These are phyloP conservation scores for Quercus cerris DNA, from an alignment of 306 rosid genomes.

Conservation along the genomic window DNA sequence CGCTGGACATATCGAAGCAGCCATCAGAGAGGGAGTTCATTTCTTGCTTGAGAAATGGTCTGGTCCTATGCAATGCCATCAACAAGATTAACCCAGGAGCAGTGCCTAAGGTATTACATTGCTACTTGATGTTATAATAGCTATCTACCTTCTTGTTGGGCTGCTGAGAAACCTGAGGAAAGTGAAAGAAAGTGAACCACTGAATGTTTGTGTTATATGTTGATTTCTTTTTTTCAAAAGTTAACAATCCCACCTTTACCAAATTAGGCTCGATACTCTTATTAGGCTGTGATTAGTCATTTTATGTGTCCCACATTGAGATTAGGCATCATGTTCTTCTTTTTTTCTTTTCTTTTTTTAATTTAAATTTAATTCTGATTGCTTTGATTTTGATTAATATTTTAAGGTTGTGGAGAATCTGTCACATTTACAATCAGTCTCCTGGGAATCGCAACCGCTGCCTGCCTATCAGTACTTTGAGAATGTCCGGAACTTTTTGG, in stretches of 20 bases:
- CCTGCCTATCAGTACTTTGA: constrained; percentile 96
- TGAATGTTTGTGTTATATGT: background rate
- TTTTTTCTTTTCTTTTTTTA: background rate
- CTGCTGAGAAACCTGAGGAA: background rate
- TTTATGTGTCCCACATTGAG: background rate
- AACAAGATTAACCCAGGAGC: constrained; percentile 93
- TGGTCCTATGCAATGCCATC: constrained; percentile 73
- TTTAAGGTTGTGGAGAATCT: constrained; percentile 81
- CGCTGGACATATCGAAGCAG: constrained; percentile 56
- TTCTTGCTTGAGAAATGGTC: constrained; percentile 92
- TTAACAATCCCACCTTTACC: background rate
- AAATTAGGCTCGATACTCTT: background rate
- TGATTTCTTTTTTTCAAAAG: background rate
- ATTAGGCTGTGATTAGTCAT: background rate
- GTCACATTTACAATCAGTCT: constrained; percentile 40
- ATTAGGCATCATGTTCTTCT: background rate
- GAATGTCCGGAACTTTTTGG: constrained; percentile 84
- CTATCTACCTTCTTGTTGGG: background rate
- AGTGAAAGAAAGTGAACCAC: background rate
- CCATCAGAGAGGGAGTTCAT: constrained; percentile 84
- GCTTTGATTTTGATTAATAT: background rate
- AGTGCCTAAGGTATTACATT: constrained; percentile 64
- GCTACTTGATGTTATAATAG: background rate
- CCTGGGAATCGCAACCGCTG: constrained; percentile 73
- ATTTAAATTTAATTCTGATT: background rate